Evolutionary conservation across 2,329 filamentous ascomycete species (phyloP).

Genomic region (Pseudopithomyces maydicus): DNA sequence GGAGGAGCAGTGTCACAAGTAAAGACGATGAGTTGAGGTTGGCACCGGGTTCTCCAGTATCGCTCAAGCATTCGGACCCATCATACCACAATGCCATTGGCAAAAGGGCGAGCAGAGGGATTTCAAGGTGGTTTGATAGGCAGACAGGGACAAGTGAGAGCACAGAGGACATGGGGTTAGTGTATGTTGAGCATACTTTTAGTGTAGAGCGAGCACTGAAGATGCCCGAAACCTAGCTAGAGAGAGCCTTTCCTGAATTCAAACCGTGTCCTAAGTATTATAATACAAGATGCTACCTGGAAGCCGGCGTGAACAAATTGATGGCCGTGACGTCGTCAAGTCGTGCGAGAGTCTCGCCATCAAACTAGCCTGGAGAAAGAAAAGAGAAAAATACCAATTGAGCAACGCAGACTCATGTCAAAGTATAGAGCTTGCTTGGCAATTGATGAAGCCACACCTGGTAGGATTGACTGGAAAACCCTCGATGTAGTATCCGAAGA

Average conservation of each 20-base stretch:
- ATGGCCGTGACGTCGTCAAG: not conserved
- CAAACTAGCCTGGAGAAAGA: not conserved
- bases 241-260: not conserved
- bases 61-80: slow-evolving; percentile 8
- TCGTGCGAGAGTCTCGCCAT: not conserved
- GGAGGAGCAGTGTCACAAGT: not conserved
- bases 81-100: not conserved
- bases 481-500: too few relatives aligned
- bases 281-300: not conserved
- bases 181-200: slow-evolving; percentile 18
- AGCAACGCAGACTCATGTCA: too few relatives aligned
- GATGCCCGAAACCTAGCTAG: not conserved
- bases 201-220: slow-evolving; percentile 2
- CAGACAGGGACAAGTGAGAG: slow-evolving; percentile 12
- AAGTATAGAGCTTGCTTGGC: too few relatives aligned
- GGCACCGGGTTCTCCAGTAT: slow-evolving; percentile 11
- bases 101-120: slow-evolving; percentile 8
- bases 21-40: slow-evolving; percentile 9
- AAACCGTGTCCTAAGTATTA: not conserved
- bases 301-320: not conserved
- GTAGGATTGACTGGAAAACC: too few relatives aligned
- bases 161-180: slow-evolving; percentile 17
- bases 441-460: too few relatives aligned
- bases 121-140: slow-evolving; percentile 20
- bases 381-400: not conserved